Evolutionary conservation across 331 rosid genomes (phyloP), one percentile per base, ranked within the genome.

Genomic region (Acacia pycnantha): DNA sequence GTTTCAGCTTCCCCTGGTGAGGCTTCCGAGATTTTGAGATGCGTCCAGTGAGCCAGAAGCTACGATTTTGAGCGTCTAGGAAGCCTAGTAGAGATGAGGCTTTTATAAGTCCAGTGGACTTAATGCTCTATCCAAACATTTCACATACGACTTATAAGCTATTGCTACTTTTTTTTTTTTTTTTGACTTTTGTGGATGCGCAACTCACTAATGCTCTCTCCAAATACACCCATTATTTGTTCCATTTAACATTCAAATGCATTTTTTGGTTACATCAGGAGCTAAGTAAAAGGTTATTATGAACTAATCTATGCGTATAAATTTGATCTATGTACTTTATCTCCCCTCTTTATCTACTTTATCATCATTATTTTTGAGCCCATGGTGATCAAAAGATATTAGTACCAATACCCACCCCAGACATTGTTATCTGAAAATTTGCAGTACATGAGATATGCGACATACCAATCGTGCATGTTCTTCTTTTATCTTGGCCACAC

Each of bases 401-500:
- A 53, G 41, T 50, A 77, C 53, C 73, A 26, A 35, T 14, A 69
- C 29, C 51, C 59, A 58, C 58, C 46, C n/a, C 46, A 61, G 67
- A 68, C 50, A 72, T 44, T 80, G 53, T 59, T 48, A 78, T 86
- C 51, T 35, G 77, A 78, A 87, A 84, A 19, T 33, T 53, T 10
- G 35, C 48, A 80, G 24, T 78, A 69, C 69, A 81, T 75, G 79
- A 77, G 11, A 18, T 66, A 41, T 10, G 79, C 81, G 82, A 82
- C 73, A 27, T 44, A 92, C 98, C 97, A 91, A 85, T 51, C 64
- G 85, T 18, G 94, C 97, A 73, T 91, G 88, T 76, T 93, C 37
- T 33, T 93, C 97, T 89, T 90, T 93, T 87, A 82, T 70, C 91
- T 89, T 95, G 87, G 97, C 97, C 72, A 77, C 47, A 76, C 41